A percentile compares a stretch with the other conserved stretches of the same genome.
Evolutionary conservation across 2,329 filamentous ascomycete genomes (phyloP).

Genomic region (Fusarium luffae): DNA sequence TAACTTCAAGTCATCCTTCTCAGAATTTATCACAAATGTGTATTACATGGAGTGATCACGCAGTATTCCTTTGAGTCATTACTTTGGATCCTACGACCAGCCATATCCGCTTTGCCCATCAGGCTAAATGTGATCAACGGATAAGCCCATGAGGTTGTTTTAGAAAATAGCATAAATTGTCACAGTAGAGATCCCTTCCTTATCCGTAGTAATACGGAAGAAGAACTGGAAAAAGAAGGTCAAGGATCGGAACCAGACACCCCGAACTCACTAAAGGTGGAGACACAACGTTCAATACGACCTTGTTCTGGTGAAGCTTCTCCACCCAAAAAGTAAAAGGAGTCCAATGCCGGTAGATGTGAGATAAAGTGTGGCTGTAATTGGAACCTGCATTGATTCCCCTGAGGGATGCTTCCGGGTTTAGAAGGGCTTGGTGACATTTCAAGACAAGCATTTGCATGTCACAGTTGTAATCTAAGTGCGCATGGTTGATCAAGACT

Average conservation of each 20-base stretch:
- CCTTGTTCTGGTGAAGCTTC: background rate
- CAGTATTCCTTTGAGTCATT: background rate
- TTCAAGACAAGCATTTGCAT: background rate
- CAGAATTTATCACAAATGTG: background rate
- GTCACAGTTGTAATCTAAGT: background rate
- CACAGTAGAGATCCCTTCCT: background rate
- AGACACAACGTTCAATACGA: background rate
- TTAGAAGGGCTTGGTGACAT: background rate
- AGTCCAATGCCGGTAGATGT: constrained; percentile 1
- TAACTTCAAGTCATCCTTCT: background rate
- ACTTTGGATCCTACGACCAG: background rate
- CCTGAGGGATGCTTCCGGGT: background rate
- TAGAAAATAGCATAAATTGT: background rate
- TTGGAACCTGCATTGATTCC: background rate
- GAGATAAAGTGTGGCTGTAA: constrained; percentile 11
- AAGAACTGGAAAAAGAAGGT: constrained; percentile 14
- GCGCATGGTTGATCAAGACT: background rate
- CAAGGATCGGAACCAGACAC: background rate
- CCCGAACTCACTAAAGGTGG: background rate
- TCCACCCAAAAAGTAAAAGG: background rate
- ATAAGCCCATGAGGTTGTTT: constrained; percentile 3
- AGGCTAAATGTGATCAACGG: constrained; percentile 8
- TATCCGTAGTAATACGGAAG: constrained; percentile 16
- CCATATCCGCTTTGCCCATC: background rate
- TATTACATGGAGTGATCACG: background rate